Conservation (phyloP, 148 eudicot genomes). For the Rhododendron kiyosumense region DNA sequence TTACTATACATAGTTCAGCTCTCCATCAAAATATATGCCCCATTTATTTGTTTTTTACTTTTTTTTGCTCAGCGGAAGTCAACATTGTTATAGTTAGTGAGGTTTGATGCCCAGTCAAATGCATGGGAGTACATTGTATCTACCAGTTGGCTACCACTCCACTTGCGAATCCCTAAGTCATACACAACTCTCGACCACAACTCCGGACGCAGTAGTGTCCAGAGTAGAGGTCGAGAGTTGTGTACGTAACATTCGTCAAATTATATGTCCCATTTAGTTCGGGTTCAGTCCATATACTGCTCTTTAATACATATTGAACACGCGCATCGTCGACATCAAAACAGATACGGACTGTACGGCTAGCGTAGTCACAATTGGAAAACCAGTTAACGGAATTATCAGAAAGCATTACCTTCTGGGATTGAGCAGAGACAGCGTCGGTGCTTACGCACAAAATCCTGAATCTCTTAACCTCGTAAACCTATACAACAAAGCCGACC, state of each 20-base stretch:
- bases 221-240: background rate
- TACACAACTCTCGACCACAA: too few relatives aligned
- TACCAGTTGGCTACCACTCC: background rate
- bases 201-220: background rate
- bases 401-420: constrained; percentile 29
- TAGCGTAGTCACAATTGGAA: background rate
- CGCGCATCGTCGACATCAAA: background rate
- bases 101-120: background rate
- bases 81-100: background rate
- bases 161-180: background rate
- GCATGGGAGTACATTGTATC: background rate
- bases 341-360: too few relatives aligned
- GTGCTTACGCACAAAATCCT: constrained; percentile 35
- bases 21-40: background rate
- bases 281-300: background rate
- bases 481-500: constrained; percentile 10
- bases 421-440: constrained; percentile 25
- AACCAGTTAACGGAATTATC: background rate
- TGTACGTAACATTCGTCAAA: background rate
- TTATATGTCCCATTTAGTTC: background rate
- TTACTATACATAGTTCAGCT: too few relatives aligned
- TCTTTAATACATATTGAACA: background rate
- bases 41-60: background rate
- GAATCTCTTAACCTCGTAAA: constrained; percentile 26
- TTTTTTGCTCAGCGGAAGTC: background rate